Conservation (phyloP, 306 rosid genomes). For the Lagenaria siceraria region DNA sequence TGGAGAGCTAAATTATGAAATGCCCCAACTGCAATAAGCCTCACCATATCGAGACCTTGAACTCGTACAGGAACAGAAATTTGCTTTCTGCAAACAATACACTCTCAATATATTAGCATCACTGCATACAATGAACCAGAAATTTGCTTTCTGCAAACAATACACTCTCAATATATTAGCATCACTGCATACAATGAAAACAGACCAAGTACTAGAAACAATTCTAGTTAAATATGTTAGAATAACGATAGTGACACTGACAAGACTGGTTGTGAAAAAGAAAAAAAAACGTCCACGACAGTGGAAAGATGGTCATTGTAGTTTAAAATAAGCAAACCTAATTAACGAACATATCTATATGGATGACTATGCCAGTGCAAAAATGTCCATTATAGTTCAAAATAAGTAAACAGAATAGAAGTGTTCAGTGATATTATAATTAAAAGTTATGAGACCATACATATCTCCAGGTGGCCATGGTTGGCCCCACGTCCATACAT, state of each 20-base stretch:
- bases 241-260: not conserved
- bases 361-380: not conserved
- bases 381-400: not conserved
- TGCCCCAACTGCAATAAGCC: conserved; percentile 91
- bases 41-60: conserved; percentile 91
- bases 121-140: no score
- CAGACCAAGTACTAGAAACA: not conserved
- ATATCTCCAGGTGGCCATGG: conserved; percentile 99
- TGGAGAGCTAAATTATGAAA: conserved; percentile 98
- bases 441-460: conserved; percentile 26
- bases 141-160: conserved; percentile 57
- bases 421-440: not conserved
- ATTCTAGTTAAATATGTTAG: not conserved
- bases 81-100: conserved; percentile 45
- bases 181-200: not conserved
- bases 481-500: conserved; percentile 99
- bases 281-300: not conserved
- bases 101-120: not conserved
- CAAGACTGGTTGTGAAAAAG: not conserved
- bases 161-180: not conserved
- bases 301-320: not conserved
- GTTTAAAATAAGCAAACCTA: not conserved
- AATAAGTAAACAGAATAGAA: not conserved
- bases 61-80: conserved; percentile 91
- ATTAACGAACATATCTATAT: not conserved